These are phyloP conservation scores for Iris pallida DNA, from an alignment of 116 monocot species.

Conservation along the genomic window DNA sequence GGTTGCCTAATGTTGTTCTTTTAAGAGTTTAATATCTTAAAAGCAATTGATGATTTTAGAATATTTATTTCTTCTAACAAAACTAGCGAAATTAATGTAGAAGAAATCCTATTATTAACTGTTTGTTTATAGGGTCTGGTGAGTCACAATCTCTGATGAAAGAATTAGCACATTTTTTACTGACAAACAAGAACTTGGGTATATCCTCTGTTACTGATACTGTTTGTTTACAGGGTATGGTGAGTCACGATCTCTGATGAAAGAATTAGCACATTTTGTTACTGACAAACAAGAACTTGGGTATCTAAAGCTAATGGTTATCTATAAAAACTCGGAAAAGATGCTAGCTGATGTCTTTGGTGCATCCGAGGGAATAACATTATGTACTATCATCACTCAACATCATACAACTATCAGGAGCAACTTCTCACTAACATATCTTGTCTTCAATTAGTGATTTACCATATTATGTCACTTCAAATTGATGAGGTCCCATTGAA, in stretches of 20 bases:
- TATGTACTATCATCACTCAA: constrained; percentile 67
- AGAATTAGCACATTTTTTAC: too few species aligned
- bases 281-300: constrained; percentile 32
- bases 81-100: too few species aligned
- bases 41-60: too few species aligned
- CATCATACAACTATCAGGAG: constrained; percentile 63
- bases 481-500: constrained; percentile 59
- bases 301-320: constrained; percentile 60
- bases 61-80: too few species aligned
- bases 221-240: constrained; percentile 71
- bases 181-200: too few species aligned
- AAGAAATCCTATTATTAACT: too few species aligned
- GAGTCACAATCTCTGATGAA: too few species aligned
- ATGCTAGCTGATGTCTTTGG: constrained; percentile 68
- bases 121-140: too few species aligned
- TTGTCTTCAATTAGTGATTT: constrained; percentile 55
- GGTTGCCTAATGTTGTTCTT: too few species aligned
- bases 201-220: background rate
- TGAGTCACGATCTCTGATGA: constrained; percentile 78
- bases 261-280: constrained; percentile 39
- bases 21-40: too few species aligned
- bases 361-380: constrained; percentile 53
- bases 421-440: constrained; percentile 54
- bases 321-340: constrained; percentile 78
- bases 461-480: constrained; percentile 46